Conservation (phyloP, 331 rosid genomes). For the Malus hybrid region DNA sequence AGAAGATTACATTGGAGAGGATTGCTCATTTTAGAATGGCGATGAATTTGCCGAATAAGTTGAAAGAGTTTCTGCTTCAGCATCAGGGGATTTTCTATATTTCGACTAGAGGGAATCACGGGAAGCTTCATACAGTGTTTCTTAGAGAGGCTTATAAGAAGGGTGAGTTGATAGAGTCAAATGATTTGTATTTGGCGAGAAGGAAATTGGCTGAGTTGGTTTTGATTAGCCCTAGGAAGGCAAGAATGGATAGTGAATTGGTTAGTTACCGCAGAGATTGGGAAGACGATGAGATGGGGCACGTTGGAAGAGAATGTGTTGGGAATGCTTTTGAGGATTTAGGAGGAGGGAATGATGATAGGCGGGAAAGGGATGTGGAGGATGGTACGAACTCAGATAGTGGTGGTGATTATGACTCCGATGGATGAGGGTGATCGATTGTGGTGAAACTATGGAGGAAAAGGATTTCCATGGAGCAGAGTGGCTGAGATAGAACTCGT, state of each 20-base stretch:
- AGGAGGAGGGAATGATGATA: constrained; percentile 13
- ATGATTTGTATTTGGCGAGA: constrained; percentile 71
- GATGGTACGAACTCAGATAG: constrained; percentile 25
- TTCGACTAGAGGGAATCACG: constrained; percentile 83
- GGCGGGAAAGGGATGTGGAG: constrained; percentile 20
- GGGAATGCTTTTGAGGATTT: constrained; percentile 31
- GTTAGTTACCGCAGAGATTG: constrained; percentile 51
- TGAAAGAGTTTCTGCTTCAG: constrained; percentile 88
- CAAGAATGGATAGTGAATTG: constrained; percentile 57
- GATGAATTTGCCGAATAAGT: constrained; percentile 66
- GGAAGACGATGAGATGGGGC: constrained; percentile 46
- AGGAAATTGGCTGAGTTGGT: constrained; percentile 72
- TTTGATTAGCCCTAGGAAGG: constrained; percentile 62
- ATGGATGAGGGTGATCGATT: constrained; percentile 33
- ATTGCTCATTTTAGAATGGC: constrained; percentile 77
- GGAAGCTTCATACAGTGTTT: constrained; percentile 85
- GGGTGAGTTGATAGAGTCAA: constrained; percentile 71
- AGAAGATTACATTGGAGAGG: constrained; percentile 80
- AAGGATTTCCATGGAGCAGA: constrained; percentile 15
- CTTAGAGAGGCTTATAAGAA: constrained; percentile 68
- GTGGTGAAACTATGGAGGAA: constrained; percentile 18
- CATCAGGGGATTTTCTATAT: constrained; percentile 88
- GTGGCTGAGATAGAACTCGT: background rate
- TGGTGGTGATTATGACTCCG: constrained; percentile 38
- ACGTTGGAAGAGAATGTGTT: constrained; percentile 30